phyloP scores from a whole-genome alignment of 805 yeast species.

The Wickerhamiella nectarea region DNA sequence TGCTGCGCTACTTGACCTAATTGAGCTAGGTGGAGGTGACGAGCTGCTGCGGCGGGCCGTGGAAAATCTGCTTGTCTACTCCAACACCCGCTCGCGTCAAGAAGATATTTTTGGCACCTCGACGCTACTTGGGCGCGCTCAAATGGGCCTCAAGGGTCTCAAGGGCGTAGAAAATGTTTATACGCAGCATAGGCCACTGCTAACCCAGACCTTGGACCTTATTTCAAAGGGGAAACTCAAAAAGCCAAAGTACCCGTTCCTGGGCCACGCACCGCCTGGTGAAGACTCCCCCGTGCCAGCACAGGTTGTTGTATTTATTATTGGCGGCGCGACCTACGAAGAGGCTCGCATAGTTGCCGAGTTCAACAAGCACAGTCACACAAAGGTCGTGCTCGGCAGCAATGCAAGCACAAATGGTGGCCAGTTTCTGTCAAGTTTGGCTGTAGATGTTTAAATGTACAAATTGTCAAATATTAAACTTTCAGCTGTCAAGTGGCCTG shows the following conservation, averaged over 20 bases:
- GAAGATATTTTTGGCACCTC: slow-evolving; percentile 29
- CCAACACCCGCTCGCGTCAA: slow-evolving; percentile 34
- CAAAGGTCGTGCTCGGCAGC: slow-evolving; percentile 72
- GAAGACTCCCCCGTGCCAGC: slow-evolving; percentile 25
- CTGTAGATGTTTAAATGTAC: not conserved
- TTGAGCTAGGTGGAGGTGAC: slow-evolving; percentile 12
- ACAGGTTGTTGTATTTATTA: slow-evolving; percentile 30
- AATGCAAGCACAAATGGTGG: slow-evolving; percentile 35
- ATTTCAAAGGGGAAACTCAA: slow-evolving; percentile 32
- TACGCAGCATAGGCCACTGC: slow-evolving; percentile 80
- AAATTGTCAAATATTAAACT: too few species aligned
- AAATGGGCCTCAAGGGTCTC: slow-evolving; percentile 31
- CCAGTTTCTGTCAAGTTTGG: slow-evolving; percentile 24
- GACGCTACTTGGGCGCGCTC: slow-evolving; percentile 30
- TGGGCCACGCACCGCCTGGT: slow-evolving; percentile 21
- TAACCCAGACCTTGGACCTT: slow-evolving; percentile 36
- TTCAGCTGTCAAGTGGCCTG: too few species aligned
- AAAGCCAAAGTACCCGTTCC: slow-evolving; percentile 31
- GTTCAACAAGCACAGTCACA: slow-evolving; percentile 38
- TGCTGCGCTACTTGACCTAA: slow-evolving; percentile 25
- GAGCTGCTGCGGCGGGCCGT: slow-evolving; percentile 32
- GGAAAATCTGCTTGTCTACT: slow-evolving; percentile 33
- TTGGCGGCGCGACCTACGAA: slow-evolving; percentile 88
- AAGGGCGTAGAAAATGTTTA: slow-evolving; percentile 43
- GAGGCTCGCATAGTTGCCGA: slow-evolving; percentile 70